Base-by-base conservation (phyloP, 1,284 basidiomycete species). In the Melanopsichium pennsylvanicum region DNA sequence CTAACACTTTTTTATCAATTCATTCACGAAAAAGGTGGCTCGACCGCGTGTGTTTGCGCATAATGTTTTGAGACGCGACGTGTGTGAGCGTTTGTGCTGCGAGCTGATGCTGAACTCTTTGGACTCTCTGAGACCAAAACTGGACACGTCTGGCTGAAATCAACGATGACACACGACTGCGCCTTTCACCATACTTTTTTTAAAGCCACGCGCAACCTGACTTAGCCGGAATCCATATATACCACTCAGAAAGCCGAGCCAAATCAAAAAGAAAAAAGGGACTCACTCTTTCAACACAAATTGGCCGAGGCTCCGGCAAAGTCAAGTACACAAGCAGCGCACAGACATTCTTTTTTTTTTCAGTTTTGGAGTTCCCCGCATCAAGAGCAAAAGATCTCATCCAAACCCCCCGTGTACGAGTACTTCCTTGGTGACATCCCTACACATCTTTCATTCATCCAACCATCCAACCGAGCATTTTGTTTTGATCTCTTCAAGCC, bases 1-100 rank as follows among this genome's bases (percentile, higher is more conserved):
- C n/a, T n/a, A n/a, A n/a, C n/a, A n/a, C n/a, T n/a, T n/a, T n/a
- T n/a, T n/a, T n/a, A n/a, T n/a, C n/a, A n/a, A n/a, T n/a, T n/a
- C n/a, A n/a, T n/a, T n/a, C n/a, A n/a, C n/a, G n/a, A 26, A 33
- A 49, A 26, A 39, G 27, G 32, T 61, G 58, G 58, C 58, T 46
- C 58, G 58, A 61, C 58, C 58, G 39, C 29, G 22, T 31, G 27
- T 31, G 18, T n/a, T n/a, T n/a, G n/a, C n/a, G n/a, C n/a, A n/a
- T n/a, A n/a, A n/a, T n/a, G n/a, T n/a, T n/a, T n/a, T n/a, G n/a
- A n/a, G n/a, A n/a, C n/a, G n/a, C n/a, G n/a, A n/a, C n/a, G n/a
- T n/a, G n/a, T n/a, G n/a, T 33, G 6, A 21, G 16, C 25, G 15
- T 42, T 23, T 43, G 31, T 42, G n/a, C 18, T 22, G 42, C 25